Evolutionary conservation across 73 alveolate genomes (phyloP), one percentile per base, ranked within the genome.

Genomic region (Tetrahymena malaccensis): DNA sequence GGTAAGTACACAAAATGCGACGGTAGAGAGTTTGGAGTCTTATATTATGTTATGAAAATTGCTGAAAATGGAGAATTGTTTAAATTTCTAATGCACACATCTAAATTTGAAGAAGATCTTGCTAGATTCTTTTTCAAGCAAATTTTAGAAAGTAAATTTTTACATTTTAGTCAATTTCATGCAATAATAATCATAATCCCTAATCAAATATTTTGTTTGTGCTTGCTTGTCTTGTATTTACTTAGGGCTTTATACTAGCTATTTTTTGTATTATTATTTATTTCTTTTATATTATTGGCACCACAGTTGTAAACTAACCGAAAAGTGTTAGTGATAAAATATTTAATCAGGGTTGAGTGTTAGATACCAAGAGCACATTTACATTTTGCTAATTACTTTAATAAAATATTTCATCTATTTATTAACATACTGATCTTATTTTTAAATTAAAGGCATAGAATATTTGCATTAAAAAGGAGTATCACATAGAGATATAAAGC

Each of bases 401-500:
- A 31, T 27, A n/a, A 70, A 70, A 70, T n/a, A 70, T 70, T 70
- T 70, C 89, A 70, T 31, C 89, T 19, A 25, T 70, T 15, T 11
- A 22, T 70, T 12, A 70, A 70, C 34, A 70, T 27, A 70, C 89
- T 70, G 89, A 70, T 19, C 22, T 27, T 70, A 27, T 70, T 70
- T 57, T 70, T 27, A 70, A n/a, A 27, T 70, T 70, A 70, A 70
- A 57, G 97, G 95, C 37, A 31, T 95, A 43, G 43, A 55, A 13
- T 95, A 95, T 55, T 55, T 95, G 22, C 97, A 95, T 56, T 94
- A 95, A 95, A 55, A 95, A 34, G 95, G 95, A 89, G 17, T 95
- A 13, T 35, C 94, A 21, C 97, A 95, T 95, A 43, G 97, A 95
- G 97, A 95, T 43, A 95, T 95, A 8, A 95, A 95, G 34, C 97